A percentile compares a stretch with the other conserved stretches of the same genome.
phyloP scores from a whole-genome alignment of 2,329 filamentous ascomycete species.

The Blastomyces percursus region DNA sequence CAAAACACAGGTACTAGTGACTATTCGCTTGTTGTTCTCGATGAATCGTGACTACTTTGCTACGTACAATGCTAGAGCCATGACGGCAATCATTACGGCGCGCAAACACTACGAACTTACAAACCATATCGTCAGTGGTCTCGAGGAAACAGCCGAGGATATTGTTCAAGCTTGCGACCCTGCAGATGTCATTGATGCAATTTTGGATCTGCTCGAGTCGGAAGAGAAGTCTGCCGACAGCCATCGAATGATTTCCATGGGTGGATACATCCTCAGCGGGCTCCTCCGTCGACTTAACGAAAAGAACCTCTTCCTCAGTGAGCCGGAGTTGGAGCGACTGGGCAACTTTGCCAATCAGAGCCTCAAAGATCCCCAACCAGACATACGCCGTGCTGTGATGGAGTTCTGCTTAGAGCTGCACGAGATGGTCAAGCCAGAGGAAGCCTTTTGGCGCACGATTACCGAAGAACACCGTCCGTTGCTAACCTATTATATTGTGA shows the following conservation, averaged over 20 bases:
- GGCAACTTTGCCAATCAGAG: slow-evolving; percentile 25
- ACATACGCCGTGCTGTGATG: slow-evolving; percentile 30
- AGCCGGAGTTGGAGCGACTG: slow-evolving; percentile 19
- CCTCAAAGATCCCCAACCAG: slow-evolving; percentile 26
- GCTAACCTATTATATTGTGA: slow-evolving; percentile 28
- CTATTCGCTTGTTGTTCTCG: slow-evolving; percentile 31
- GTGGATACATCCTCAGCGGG: slow-evolving; percentile 22
- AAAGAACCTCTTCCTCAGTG: slow-evolving; percentile 12
- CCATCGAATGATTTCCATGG: slow-evolving; percentile 27
- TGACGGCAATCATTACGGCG: slow-evolving; percentile 28
- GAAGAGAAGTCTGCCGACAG: slow-evolving; percentile 24
- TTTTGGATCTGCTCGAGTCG: slow-evolving; percentile 24
- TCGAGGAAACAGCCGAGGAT: slow-evolving; percentile 30
- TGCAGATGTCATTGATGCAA: slow-evolving; percentile 23
- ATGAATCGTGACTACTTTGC: slow-evolving; percentile 27
- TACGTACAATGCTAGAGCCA: slow-evolving; percentile 25
- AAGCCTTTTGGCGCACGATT: slow-evolving; percentile 23
- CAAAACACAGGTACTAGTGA: slow-evolving; percentile 35
- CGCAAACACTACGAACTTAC: slow-evolving; percentile 30
- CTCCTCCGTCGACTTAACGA: slow-evolving; percentile 21
- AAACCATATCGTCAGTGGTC: slow-evolving; percentile 30
- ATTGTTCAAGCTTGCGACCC: slow-evolving; percentile 24
- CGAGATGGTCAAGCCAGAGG: slow-evolving; percentile 21
- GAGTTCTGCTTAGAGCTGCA: slow-evolving; percentile 24
- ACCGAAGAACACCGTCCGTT: slow-evolving; percentile 26